Percentiles rank a stretch among this genome's conserved stretches.
phyloP scores from a whole-genome alignment of 1,284 basidiomycete species.

The Melampsora americana region DNA sequence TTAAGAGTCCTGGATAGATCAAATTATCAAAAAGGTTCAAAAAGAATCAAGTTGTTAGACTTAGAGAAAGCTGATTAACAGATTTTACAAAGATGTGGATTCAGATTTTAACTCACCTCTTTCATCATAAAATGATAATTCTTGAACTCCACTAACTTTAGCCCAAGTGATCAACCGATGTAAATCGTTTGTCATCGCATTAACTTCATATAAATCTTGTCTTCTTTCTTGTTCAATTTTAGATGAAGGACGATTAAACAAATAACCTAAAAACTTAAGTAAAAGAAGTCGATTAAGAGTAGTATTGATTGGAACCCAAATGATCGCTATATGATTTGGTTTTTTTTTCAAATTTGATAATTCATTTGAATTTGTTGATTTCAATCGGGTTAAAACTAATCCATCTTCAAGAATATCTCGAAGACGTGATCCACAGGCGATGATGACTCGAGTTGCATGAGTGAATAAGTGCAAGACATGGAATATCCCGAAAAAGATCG shows the following conservation, averaged over 20 bases:
- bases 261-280: not conserved
- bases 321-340: constrained; percentile 23
- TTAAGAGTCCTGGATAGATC: not conserved
- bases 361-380: not conserved
- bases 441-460: constrained; percentile 14
- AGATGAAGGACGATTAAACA: constrained; percentile 3
- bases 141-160: constrained; percentile 14
- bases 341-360: constrained; percentile 12
- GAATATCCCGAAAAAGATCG: not conserved
- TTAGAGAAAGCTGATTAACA: too few species aligned
- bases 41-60: too few species aligned
- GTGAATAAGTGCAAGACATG: constrained; percentile 20
- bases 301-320: constrained; percentile 29
- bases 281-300: constrained; percentile 1
- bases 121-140: constrained; percentile 37
- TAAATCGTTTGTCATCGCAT: not conserved
- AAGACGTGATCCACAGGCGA: not conserved
- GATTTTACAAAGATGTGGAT: too few species aligned
- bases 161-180: constrained; percentile 10
- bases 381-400: not conserved
- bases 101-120: constrained; percentile 7
- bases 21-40: not conserved
- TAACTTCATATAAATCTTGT: constrained; percentile 8
- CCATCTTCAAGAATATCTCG: constrained; percentile 2
- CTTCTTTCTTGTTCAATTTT: too few species aligned